Evolutionary conservation across 208 protist species (phyloP).

Genomic region (Trypanosoma lewisi): DNA sequence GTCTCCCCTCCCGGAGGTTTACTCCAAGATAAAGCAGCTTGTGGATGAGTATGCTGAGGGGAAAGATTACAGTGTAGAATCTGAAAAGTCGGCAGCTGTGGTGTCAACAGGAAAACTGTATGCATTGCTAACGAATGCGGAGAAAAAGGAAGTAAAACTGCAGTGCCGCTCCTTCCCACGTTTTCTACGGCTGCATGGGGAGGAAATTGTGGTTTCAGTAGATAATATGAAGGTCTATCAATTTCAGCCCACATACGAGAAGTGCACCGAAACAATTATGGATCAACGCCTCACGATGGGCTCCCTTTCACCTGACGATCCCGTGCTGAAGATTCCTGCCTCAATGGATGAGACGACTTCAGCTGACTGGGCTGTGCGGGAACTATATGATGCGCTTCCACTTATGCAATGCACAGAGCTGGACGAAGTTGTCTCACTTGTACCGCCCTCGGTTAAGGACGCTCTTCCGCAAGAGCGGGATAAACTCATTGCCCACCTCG

Average conservation of each 20-base stretch:
- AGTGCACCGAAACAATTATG: conserved; percentile 76
- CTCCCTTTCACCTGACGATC: conserved; percentile 62
- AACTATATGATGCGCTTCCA: conserved; percentile 85
- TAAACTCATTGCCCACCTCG: conserved; percentile 41
- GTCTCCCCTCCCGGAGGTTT: conserved; percentile 59
- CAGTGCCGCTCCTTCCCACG: conserved; percentile 73
- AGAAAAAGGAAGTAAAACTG: conserved; percentile 59
- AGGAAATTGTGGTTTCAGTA: conserved; percentile 59
- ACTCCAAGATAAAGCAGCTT: conserved; percentile 44
- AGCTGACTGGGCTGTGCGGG: conserved; percentile 69
- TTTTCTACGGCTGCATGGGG: conserved; percentile 81
- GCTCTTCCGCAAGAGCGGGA: conserved; percentile 50
- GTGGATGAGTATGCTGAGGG: conserved; percentile 55
- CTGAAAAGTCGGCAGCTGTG: conserved; percentile 40
- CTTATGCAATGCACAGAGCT: conserved; percentile 79
- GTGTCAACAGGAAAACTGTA: conserved; percentile 74
- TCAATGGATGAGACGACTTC: conserved; percentile 55
- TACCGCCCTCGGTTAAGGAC: conserved; percentile 60
- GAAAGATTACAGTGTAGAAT: conserved; percentile 51
- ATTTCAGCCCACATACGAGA: conserved; percentile 72
- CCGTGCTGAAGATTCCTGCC: conserved; percentile 56
- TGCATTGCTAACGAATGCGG: conserved; percentile 45
- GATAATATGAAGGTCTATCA: conserved; percentile 72
- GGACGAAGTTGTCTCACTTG: conserved; percentile 70
- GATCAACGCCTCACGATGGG: conserved; percentile 54